These are phyloP conservation scores for Aspergillus unguis DNA, from an alignment of 2,329 filamentous ascomycete species.

Conservation along the genomic window DNA sequence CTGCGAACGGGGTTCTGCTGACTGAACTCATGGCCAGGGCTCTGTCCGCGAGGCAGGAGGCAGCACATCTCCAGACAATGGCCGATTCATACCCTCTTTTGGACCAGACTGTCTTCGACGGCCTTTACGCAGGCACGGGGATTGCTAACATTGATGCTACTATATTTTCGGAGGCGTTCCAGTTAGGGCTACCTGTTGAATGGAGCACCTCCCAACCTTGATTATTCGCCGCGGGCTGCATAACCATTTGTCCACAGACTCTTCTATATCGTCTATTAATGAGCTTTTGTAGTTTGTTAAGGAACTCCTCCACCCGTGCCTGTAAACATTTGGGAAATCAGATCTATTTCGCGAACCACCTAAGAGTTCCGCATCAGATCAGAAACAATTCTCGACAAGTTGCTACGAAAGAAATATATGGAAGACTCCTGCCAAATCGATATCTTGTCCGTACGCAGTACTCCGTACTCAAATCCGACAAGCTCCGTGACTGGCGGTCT, in stretches of 20 bases:
- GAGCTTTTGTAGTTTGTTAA: background rate
- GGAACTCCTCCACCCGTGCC: too few relatives aligned
- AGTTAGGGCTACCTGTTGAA: background rate
- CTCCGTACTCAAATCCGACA: too few relatives aligned
- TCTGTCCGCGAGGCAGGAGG: constrained; percentile 1
- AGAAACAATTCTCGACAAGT: background rate
- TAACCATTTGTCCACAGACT: background rate
- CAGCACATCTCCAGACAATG: background rate
- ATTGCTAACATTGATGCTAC: background rate
- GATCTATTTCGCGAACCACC: too few relatives aligned
- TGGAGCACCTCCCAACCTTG: background rate
- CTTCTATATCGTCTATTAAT: background rate
- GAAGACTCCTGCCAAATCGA: too few relatives aligned
- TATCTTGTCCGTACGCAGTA: too few relatives aligned
- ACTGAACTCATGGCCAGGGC: constrained; percentile 4
- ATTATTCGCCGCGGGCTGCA: background rate
- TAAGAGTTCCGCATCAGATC: too few relatives aligned
- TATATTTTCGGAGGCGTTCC: background rate
- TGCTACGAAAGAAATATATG: background rate
- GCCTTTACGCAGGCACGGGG: background rate
- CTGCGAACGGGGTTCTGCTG: background rate
- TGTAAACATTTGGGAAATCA: too few relatives aligned
- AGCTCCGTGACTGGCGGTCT: too few relatives aligned
- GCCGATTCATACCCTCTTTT: background rate
- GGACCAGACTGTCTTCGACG: background rate